Conservation (phyloP, 495 filamentous ascomycete species). For the Penicillium roqueforti region DNA sequence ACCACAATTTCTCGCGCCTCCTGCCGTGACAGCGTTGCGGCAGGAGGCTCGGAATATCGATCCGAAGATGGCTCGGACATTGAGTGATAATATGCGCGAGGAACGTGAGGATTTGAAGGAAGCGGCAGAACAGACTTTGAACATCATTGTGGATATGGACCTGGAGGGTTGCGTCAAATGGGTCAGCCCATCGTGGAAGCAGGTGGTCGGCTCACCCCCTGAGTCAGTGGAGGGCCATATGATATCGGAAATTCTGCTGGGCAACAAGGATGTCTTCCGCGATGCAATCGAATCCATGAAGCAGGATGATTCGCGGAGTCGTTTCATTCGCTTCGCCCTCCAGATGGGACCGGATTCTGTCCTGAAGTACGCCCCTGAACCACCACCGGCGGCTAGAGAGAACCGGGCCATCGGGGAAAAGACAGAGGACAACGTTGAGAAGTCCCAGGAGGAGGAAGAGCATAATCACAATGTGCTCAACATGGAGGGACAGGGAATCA, state of each 20-base stretch:
- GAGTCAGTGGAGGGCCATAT: conserved; percentile 69
- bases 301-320: conserved; percentile 88
- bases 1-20: conserved; percentile 45
- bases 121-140: conserved; percentile 92
- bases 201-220: conserved; percentile 77
- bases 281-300: conserved; percentile 84
- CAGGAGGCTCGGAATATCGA: conserved; percentile 46
- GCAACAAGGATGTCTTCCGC: conserved; percentile 70
- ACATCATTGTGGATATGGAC: conserved; percentile 89
- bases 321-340: conserved; percentile 82
- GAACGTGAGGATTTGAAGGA: conserved; percentile 90
- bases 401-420: conserved; percentile 11
- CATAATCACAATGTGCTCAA: conserved; percentile 57
- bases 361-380: conserved; percentile 54
- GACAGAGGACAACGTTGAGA: conserved; percentile 32
- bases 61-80: conserved; percentile 53
- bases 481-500: conserved; percentile 94
- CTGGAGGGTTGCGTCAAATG: conserved; percentile 85
- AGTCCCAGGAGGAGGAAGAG: conserved; percentile 36
- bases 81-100: conserved; percentile 65
- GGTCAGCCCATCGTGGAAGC: conserved; percentile 96
- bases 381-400: conserved; percentile 19
- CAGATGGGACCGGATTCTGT: conserved; percentile 67
- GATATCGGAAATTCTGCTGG: conserved; percentile 77
- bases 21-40: conserved; percentile 51